Conservation (phyloP, 805 yeast genomes). For the Suhomyces sp. region DNA sequence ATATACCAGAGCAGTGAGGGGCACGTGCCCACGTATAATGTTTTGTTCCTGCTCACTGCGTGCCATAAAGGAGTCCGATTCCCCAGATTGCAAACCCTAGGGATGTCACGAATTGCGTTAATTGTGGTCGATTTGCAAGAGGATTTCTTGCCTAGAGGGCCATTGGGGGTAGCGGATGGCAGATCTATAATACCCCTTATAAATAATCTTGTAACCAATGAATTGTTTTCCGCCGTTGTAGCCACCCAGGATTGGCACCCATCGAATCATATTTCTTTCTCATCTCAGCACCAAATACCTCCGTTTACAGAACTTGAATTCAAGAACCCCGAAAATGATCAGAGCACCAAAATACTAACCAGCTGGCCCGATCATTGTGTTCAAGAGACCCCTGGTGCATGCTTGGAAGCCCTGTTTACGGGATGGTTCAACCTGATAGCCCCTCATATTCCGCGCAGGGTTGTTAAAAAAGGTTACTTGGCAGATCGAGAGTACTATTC, state of each 20-base stretch:
- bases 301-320: slow-evolving; percentile 54
- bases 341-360: slow-evolving; percentile 34
- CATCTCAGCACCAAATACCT: slow-evolving; percentile 52
- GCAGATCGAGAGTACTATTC: slow-evolving; percentile 82
- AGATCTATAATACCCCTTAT: slow-evolving; percentile 54
- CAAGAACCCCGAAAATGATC: slow-evolving; percentile 45
- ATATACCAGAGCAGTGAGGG: fast-evolving
- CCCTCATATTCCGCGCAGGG: slow-evolving; percentile 28
- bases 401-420: slow-evolving; percentile 51
- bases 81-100: neutral
- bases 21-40: neutral
- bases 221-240: slow-evolving; percentile 40
- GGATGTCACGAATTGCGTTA: slow-evolving; percentile 43
- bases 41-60: neutral
- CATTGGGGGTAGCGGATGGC: slow-evolving; percentile 72
- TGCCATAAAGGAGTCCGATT: neutral
- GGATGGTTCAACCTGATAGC: slow-evolving; percentile 27
- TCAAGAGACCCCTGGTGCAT: slow-evolving; percentile 65
- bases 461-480: slow-evolving; percentile 69
- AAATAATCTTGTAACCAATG: slow-evolving; percentile 40
- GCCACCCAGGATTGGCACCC: slow-evolving; percentile 94
- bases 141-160: slow-evolving; percentile 76
- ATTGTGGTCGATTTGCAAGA: slow-evolving; percentile 79
- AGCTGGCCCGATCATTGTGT: slow-evolving; percentile 95
- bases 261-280: slow-evolving; percentile 72